A percentile compares a stretch with the other conserved stretches of the same genome.
phyloP scores from a whole-genome alignment of 208 protist species.

The Trichomonas gallinae region DNA sequence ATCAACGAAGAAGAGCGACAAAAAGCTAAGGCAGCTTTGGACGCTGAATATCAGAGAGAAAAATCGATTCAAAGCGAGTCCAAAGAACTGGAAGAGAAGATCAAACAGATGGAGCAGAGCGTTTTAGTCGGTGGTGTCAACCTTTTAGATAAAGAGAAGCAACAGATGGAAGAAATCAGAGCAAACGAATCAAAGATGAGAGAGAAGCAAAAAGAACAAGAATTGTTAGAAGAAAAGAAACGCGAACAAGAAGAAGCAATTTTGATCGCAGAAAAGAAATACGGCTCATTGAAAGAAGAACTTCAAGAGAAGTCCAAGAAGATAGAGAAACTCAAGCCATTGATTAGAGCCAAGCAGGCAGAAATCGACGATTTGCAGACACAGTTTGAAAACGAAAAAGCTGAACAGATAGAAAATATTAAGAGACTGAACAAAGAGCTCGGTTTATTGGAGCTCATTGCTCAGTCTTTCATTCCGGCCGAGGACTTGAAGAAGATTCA shows the following conservation, averaged over 20 bases:
- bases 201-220: neutral
- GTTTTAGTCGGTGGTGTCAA: constrained; percentile 9
- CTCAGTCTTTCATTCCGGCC: neutral
- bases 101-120: neutral
- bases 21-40: neutral
- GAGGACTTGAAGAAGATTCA: neutral
- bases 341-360: neutral
- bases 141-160: constrained; percentile 7
- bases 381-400: neutral
- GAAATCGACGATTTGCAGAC: neutral
- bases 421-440: neutral
- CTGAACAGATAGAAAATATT: neutral
- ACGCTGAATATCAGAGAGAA: neutral
- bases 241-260: neutral
- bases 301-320: neutral
- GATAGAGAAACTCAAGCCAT: neutral
- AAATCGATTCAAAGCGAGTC: neutral
- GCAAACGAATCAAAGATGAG: neutral
- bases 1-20: constrained; percentile 19
- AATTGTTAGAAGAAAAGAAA: neutral
- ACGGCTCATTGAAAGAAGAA: neutral
- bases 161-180: constrained; percentile 1
- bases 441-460: neutral
- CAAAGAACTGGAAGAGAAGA: neutral
- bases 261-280: neutral